Base-by-base conservation (phyloP, 768 basidiomycete genomes). In the Xanthoconium stramineum region DNA sequence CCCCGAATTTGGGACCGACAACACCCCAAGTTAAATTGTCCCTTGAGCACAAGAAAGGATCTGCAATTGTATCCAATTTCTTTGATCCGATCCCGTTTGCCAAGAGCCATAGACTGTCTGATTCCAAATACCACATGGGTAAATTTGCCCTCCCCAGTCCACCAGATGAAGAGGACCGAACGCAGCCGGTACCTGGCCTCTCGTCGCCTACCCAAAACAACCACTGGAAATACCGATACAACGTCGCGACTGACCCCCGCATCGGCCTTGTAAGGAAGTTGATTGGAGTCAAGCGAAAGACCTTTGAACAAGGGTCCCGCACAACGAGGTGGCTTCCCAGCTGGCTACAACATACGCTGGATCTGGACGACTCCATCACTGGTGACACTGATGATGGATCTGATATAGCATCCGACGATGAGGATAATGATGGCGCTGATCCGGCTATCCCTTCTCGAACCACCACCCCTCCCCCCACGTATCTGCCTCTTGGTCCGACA, bases 41-140 rank as follows among this genome's bases (percentile, higher is more conserved):
- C 20, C 60, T 60, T 44, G 64, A 62, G 39, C 39, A 61, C 58
- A 43, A 48, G 60, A 57, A 57, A 56, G 50, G 67, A 58, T 13
- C 53, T 5, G 10, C 57, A 38, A 57, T 28, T 52, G 49, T 56
- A 69, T 58, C 62, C 65, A 65, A 60, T 50, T 67, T 72, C 29
- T 93, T 91, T 57, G 87, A 90, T 37, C 84, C 91, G 0, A 88
- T 94, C 28, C 83, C 86, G 0, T 92, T 94, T 57, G 81, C 86
- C 0, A 69, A 76, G 11, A 81, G 78, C 43, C 86, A 91, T 65
- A 76, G 80, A 17, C 60, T 76, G 14, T 76, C 83, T 14, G 90
- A 93, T 65, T 83, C 83, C 11, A 94, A 94, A 72, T 92, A 94
- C 63, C 67, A 70, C 48, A 61, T 77, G 28, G 90, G 90, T 32